Conservation (phyloP, 495 filamentous ascomycete genomes). For the Trypethelium eluteriae region DNA sequence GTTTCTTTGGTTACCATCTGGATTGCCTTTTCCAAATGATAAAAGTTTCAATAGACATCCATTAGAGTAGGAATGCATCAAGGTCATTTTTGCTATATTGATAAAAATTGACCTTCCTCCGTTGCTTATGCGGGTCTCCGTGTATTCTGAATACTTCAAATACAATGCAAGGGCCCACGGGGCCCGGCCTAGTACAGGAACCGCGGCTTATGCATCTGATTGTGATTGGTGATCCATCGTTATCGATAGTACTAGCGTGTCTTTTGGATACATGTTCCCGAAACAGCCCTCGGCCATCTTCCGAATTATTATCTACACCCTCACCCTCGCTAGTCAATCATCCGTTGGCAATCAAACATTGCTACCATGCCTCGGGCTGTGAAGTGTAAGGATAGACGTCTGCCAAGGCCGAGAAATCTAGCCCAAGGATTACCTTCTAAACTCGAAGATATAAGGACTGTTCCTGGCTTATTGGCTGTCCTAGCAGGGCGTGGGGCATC, state of each 20-base stretch:
- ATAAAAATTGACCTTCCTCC: too few species aligned
- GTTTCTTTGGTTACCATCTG: background rate
- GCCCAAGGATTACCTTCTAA: background rate
- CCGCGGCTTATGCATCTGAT: background rate
- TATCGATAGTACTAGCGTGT: background rate
- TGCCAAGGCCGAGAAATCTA: background rate
- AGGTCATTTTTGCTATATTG: too few species aligned
- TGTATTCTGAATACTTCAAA: too few species aligned
- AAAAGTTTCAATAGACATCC: background rate
- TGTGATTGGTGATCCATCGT: background rate
- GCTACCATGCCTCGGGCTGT: slow-evolving; percentile 1
- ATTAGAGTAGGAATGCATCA: background rate
- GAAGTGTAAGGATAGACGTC: background rate
- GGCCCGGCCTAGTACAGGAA: background rate
- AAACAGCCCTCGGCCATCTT: background rate
- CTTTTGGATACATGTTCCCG: background rate
- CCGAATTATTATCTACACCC: background rate
- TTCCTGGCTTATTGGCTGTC: background rate
- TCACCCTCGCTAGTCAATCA: background rate
- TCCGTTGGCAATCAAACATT: background rate
- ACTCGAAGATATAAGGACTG: background rate
- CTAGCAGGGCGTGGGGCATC: background rate
- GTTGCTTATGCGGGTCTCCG: too few species aligned
- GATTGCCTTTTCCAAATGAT: background rate
- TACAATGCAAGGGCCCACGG: background rate